Evolutionary conservation across 148 eudicot genomes (phyloP).

Genomic region (Nepenthes gracilis): DNA sequence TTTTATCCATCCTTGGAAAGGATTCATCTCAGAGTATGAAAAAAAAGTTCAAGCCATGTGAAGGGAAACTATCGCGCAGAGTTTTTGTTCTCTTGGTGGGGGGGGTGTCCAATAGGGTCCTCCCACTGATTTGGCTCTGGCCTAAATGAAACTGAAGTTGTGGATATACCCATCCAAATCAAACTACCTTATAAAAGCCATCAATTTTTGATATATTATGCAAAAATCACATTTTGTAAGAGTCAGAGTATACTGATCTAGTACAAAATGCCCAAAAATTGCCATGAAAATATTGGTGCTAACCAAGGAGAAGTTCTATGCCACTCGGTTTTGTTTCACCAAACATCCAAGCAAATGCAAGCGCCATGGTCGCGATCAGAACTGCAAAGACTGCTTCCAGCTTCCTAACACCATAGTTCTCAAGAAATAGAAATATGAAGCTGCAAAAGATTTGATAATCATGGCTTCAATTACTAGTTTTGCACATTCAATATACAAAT

Average conservation of each 20-base stretch:
- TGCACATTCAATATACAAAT: not conserved
- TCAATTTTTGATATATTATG: no score
- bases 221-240: no score
- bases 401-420: conserved; percentile 93
- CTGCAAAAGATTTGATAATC: conserved; percentile 24
- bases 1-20: no score
- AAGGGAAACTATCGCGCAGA: no score
- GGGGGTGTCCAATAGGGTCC: not conserved
- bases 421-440: conserved; percentile 76
- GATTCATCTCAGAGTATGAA: not conserved
- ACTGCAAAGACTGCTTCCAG: conserved; percentile 93
- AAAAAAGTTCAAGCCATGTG: no score
- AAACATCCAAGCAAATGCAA: conserved; percentile 97
- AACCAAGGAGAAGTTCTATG: conserved; percentile 68
- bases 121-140: no score
- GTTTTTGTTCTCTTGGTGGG: no score
- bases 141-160: no score
- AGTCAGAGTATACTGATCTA: no score
- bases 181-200: no score
- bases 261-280: no score
- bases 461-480: not conserved
- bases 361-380: conserved; percentile 85
- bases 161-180: no score
- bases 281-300: not conserved
- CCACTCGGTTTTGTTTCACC: conserved; percentile 90